Conservation (phyloP, 2,329 filamentous ascomycete species). For the Alternaria burnsii region DNA sequence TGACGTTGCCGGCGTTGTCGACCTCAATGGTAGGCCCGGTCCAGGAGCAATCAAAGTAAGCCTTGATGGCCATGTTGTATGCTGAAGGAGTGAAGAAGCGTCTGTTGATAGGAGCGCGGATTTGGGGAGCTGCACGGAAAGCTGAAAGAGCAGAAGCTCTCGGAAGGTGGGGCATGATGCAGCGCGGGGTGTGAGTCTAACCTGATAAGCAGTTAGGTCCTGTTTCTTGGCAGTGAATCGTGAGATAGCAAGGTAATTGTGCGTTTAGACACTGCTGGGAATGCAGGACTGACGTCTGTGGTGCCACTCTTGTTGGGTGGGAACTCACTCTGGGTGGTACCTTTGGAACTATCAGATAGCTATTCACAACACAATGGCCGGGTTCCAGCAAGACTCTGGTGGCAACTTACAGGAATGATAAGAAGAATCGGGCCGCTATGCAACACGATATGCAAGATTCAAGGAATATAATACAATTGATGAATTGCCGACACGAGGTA, state of each 20-base stretch:
- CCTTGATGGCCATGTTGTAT: constrained; percentile 77
- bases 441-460: constrained; percentile 34
- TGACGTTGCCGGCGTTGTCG: constrained; percentile 63
- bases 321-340: constrained; percentile 10
- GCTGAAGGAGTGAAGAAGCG: constrained; percentile 70
- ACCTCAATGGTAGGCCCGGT: constrained; percentile 74
- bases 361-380: constrained; percentile 18
- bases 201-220: constrained; percentile 25
- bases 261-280: constrained; percentile 4
- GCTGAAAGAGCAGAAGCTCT: constrained; percentile 41
- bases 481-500: constrained; percentile 11
- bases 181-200: constrained; percentile 34
- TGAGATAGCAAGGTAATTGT: constrained; percentile 10
- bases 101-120: constrained; percentile 52
- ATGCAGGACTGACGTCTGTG: constrained; percentile 15
- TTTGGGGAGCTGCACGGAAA: constrained; percentile 42
- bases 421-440: constrained; percentile 45
- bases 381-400: constrained; percentile 12
- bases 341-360: constrained; percentile 1
- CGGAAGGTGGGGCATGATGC: constrained; percentile 43
- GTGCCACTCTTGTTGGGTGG: neutral
- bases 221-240: constrained; percentile 28
- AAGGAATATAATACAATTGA: constrained; percentile 41
- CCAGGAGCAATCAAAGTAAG: constrained; percentile 78
- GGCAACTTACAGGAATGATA: constrained; percentile 14